phyloP scores from a whole-genome alignment of 768 basidiomycete genomes.

The Coprinellus micaceus region DNA sequence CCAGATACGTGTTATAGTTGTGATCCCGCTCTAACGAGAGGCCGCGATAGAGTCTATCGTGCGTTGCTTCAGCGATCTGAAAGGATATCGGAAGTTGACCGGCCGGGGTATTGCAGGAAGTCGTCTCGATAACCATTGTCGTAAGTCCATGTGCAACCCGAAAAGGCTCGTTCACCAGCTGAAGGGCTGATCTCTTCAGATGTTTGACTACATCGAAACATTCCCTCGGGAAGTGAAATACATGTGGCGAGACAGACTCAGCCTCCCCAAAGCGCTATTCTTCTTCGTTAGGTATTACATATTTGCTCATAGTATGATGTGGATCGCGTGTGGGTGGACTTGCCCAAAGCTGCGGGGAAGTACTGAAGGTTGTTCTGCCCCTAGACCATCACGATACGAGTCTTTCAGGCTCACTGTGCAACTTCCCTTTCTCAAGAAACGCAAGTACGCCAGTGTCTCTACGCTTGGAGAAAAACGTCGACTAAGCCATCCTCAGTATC shows the following conservation, averaged over 20 bases:
- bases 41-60: neutral
- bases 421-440: neutral
- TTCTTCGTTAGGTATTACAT: neutral
- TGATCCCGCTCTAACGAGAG: no score
- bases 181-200: neutral
- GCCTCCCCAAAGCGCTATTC: neutral
- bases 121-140: neutral
- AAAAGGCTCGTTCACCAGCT: neutral
- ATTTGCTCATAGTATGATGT: neutral
- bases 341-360: neutral
- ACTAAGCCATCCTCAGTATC: neutral
- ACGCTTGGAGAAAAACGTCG: neutral
- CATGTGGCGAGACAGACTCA: neutral
- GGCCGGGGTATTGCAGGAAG: neutral
- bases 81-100: neutral
- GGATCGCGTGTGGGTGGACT: neutral
- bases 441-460: neutral
- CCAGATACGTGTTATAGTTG: no score
- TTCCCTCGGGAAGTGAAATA: neutral
- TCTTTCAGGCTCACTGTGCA: neutral
- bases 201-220: neutral
- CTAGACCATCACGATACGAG: neutral
- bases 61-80: neutral
- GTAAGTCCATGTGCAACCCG: neutral
- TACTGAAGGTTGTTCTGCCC: neutral